Conservation (phyloP, 805 yeast genomes). For the Hanseniaspora lachancei region DNA sequence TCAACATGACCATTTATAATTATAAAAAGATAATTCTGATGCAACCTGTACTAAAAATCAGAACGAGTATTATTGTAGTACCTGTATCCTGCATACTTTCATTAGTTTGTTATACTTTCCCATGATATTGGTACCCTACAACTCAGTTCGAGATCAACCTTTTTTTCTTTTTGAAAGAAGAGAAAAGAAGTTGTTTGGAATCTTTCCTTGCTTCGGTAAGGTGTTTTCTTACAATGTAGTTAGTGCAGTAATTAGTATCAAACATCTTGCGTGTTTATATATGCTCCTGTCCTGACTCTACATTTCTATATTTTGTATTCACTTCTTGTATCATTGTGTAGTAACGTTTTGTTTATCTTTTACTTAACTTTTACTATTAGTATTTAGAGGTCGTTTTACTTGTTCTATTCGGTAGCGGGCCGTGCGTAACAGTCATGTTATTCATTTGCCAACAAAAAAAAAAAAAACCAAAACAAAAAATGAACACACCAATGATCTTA, state of each 20-base stretch:
- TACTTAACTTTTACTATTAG: too few species aligned
- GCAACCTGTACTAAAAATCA: slow-evolving; percentile 13
- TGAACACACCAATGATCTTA: too few species aligned
- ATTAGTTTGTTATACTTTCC: background rate
- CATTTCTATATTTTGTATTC: background rate
- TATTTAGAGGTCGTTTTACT: too few species aligned
- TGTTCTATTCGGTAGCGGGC: too few species aligned
- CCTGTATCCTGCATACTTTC: slow-evolving; percentile 5
- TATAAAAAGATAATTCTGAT: too few species aligned
- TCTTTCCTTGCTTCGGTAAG: slow-evolving; percentile 8
- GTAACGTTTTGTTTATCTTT: background rate
- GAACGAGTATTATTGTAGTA: slow-evolving; percentile 16
- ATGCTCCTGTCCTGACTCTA: background rate
- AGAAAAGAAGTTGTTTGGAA: background rate
- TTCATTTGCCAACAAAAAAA: too few species aligned
- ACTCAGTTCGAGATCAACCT: slow-evolving; percentile 14
- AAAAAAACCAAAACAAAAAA: too few species aligned
- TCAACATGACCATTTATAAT: too few species aligned
- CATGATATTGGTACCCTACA: slow-evolving; percentile 14
- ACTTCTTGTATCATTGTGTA: background rate
- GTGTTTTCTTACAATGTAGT: slow-evolving; percentile 9
- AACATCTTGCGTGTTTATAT: background rate
- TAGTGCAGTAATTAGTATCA: background rate
- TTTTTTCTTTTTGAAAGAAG: background rate
- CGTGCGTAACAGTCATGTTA: too few species aligned